Base-by-base conservation (phyloP, 129 eudicot genomes). In the Centrapalus pauciflorus region DNA sequence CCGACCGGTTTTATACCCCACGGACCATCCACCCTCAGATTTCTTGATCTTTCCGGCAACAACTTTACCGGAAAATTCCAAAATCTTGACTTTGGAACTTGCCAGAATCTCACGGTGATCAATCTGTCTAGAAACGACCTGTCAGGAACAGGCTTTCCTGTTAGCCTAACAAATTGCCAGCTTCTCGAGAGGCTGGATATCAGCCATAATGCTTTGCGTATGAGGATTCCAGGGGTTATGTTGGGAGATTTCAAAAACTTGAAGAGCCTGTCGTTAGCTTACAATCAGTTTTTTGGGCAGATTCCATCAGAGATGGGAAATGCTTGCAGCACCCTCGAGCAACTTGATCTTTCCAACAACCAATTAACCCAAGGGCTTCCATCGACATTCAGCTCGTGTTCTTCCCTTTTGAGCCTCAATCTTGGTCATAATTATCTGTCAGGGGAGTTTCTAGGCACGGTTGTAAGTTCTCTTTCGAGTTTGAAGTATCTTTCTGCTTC, bases 281-380 rank as follows among this genome's bases (percentile, higher is more conserved):
- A 49, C 60, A 90, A 90, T 50, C 68, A 71, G 54, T 86, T 90
- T 49, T 83, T 37, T 24, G 95, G 88, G 14, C 76, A 74, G 58
- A 90, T 90, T 75, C 97, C 97, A 2, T 40, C 52, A 11, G 95
- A 86, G 38, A 56, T 83, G 69, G 90, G 83, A 29, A 72, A 69
- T 8, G 69, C 28, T 66, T 90, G 97, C 63, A 33, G 69, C 33
- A 86, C 79, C 5, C 76, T 90, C 2, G 82, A 86, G 72, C 86
- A 79, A 56, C 95, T 90, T 50, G 97, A 90, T 79, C 76, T 90
- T 67, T 86, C 95, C 5, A 41, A 35, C 9, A 90, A 90, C 79
- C 77, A 72, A 50, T 79, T 90, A 49, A 81, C 69, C 16, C 85
- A 66, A 8, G 84, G 66, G 75, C 85, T 90, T 27, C 97, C 97